Base-by-base conservation (phyloP, 768 basidiomycete species). In the Amanita subjunquillea region DNA sequence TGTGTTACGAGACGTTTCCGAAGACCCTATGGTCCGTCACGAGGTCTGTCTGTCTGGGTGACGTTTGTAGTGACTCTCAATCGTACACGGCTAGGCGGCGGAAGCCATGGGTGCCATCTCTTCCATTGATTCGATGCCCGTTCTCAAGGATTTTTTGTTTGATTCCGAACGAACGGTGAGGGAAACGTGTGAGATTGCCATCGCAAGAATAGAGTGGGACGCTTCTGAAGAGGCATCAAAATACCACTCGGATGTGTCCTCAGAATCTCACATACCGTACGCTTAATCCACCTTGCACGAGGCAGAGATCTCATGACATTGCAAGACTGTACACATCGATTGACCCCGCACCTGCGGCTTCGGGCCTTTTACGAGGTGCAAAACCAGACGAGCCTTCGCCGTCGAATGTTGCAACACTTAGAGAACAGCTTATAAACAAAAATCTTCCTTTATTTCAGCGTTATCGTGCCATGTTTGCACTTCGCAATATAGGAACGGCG, bases 31-130 rank as follows among this genome's bases (percentile, higher is more conserved):
- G 96, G 96, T 98, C 55, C 76, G 96, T 51, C 96, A 99, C 70
- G 96, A 99, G 78, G 91, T 89, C 58, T 54, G 73, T 59, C 49
- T 37, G 30, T 41, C n/a, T 48, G 41, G 32, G 27, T n/a, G 20
- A 43, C 22, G 46, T 38, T 15, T 36, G 13, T 45, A 13, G 29
- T 6, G 6, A 54, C n/a, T 47, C 52, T 56, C 25, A 30, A 54
- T 52, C 50, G 48, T 57, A 56, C 57, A 44, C 57, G 36, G 48
- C 1, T 50, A 94, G 88, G 93, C 95, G 47, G 96, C 96, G n/a
- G 96, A 99, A 69, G 96, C 96, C 7, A 86, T 99, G 74, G 96
- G 94, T 38, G 96, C 96, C 1, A 91, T 98, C 36, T 91, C 89
- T 6, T 72, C 80, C 20, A 61, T 73, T 2, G 58, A 68, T 0